Evolutionary conservation across 306 rosid species (phyloP).

Genomic region (Herpetospermum pedunculosum): DNA sequence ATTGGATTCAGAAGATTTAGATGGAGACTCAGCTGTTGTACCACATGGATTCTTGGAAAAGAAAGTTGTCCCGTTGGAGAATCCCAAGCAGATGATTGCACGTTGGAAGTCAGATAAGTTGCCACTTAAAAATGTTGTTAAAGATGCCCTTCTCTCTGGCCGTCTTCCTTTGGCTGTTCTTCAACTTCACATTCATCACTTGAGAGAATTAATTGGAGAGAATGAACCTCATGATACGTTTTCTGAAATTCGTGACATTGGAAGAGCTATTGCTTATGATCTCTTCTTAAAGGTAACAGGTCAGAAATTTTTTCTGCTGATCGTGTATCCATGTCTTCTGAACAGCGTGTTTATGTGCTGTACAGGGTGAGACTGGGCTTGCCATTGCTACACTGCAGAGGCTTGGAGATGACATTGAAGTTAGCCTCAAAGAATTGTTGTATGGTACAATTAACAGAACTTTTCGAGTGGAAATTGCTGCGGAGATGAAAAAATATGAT

Average conservation of each 20-base stretch:
- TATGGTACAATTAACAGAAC: constrained; percentile 84
- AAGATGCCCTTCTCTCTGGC: constrained; percentile 87
- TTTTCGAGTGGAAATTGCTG: constrained; percentile 60
- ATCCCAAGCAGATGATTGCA: constrained; percentile 85
- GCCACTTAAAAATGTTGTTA: constrained; percentile 75
- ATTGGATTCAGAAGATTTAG: constrained; percentile 35
- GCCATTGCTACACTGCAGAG: constrained; percentile 84
- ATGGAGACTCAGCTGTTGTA: constrained; percentile 37
- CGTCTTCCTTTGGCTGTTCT: constrained; percentile 98
- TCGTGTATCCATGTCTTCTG: constrained; percentile 8
- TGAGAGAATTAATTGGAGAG: constrained; percentile 46
- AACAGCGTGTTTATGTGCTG: constrained; percentile 15
- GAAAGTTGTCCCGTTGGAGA: constrained; percentile 53
- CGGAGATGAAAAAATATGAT: constrained; percentile 70
- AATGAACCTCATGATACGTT: constrained; percentile 66
- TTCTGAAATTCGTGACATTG: constrained; percentile 87
- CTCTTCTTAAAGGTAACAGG: constrained; percentile 77
- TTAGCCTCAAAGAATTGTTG: constrained; percentile 72
- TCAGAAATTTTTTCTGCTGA: constrained; percentile 8
- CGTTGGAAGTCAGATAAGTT: constrained; percentile 90
- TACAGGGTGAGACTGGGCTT: constrained; percentile 90
- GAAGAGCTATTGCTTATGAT: constrained; percentile 92
- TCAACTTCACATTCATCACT: constrained; percentile 78
- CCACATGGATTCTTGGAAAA: constrained; percentile 27
- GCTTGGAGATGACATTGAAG: constrained; percentile 90